Conservation (phyloP, 768 basidiomycete genomes). For the Russula abietina region DNA sequence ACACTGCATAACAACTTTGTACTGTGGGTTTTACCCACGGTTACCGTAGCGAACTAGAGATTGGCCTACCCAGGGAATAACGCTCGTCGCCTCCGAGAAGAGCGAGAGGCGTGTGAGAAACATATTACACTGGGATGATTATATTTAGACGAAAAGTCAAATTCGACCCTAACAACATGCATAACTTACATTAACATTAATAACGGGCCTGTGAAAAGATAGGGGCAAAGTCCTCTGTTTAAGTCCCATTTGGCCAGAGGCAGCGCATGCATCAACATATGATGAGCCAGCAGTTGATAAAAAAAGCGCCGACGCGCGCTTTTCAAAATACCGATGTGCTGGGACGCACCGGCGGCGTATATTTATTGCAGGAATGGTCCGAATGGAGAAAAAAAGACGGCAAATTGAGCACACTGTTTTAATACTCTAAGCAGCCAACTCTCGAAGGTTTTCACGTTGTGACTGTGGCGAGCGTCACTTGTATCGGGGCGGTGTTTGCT, state of each 20-base stretch:
- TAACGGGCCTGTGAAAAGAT: neutral
- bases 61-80: neutral
- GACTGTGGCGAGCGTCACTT: neutral
- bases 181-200: too few species aligned
- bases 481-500: too few species aligned
- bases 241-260: neutral
- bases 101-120: conserved; percentile 3
- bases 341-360: neutral
- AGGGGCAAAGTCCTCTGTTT: neutral
- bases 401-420: neutral
- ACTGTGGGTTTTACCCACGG: neutral
- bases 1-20: neutral
- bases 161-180: neutral
- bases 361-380: neutral
- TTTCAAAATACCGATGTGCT: neutral
- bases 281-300: neutral
- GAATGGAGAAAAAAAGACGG: neutral
- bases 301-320: neutral
- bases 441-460: neutral
- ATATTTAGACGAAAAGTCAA: neutral
- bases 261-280: neutral
- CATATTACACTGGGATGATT: neutral
- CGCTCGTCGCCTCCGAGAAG: neutral
- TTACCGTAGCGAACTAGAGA: neutral
- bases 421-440: neutral